Evolutionary conservation across 2,329 filamentous ascomycete species (phyloP), one percentile per base, ranked within the genome.

Genomic region (Botrytis squamosa): DNA sequence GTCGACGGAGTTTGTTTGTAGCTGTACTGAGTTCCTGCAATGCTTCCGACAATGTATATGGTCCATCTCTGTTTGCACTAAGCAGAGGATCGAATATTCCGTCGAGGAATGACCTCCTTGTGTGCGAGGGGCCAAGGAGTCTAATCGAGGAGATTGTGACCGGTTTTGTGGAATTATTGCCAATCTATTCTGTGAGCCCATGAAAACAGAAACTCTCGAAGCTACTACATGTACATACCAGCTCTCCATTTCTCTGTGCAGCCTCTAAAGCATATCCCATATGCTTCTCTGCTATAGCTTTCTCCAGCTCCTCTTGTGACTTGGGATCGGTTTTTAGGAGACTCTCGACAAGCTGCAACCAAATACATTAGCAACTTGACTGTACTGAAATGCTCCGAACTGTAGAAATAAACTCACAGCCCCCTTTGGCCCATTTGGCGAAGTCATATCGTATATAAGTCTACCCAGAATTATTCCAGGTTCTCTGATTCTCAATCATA

Each of bases 101-200:
- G 81, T 97, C 89, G 72, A 99, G 90, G 82, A 99, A 98, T 76
- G 88, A 87, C 78, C 89, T 88, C 76, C 96, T 90, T n/a, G 95
- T 97, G 81, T 96, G 91, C 75, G 88, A 88, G 63, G 93, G 94
- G 81, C 94, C 93, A 75, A 97, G 89, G 75, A 99, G 87, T 78
- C 92, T 90, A 81, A 99, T 89, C 63, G 93, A 93, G 78, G 93
- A 93, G 81, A 99, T 91, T 22, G 94, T 93, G 79, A 96, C 93
- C 59, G 96, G 95, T 74, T 96, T 89, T 62, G 93, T 93, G 77
- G 92, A 91, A 82, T 98, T 97, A 83, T 92, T 89, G 77, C 90
- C 88, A 80, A 97, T 88, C 92, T 94, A 70, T 55, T 49, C 29
- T 16, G 62, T 38, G 29, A 44, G 71, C 52, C 55, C 59, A 25